Conservation (phyloP, 2,329 filamentous ascomycete species). For the Diaporthe citrichinensis region DNA sequence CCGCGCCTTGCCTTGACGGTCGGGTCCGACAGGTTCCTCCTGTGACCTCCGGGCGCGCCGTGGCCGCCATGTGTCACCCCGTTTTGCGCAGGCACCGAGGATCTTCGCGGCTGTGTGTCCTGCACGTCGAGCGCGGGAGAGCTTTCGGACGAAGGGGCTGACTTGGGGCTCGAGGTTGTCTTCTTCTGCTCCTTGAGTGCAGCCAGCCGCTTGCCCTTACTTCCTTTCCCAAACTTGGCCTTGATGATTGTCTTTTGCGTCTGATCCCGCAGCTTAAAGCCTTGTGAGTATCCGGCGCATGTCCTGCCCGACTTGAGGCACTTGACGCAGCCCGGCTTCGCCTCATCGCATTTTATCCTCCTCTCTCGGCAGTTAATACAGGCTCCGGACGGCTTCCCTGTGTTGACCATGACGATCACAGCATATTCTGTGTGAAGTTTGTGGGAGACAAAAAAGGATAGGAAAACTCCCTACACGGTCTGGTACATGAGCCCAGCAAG, state of each 20-base stretch:
- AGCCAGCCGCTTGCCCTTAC: neutral
- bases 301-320: slow-evolving; percentile 35
- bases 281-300: slow-evolving; percentile 36
- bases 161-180: slow-evolving; percentile 1
- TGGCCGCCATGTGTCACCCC: neutral
- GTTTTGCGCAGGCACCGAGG: neutral
- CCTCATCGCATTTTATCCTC: slow-evolving; percentile 40
- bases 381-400: slow-evolving; percentile 34
- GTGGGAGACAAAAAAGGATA: neutral
- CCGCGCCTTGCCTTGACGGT: neutral
- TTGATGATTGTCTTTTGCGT: slow-evolving; percentile 37
- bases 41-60: neutral
- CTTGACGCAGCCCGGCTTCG: slow-evolving; percentile 39
- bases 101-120: neutral
- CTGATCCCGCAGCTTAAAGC: slow-evolving; percentile 32
- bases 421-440: neutral
- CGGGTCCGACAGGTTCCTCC: slow-evolving; percentile 16
- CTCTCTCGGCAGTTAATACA: slow-evolving; percentile 39
- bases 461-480: neutral
- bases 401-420: slow-evolving; percentile 34
- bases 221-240: slow-evolving; percentile 28
- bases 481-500: neutral
- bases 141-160: neutral
- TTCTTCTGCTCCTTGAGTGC: slow-evolving; percentile 15
- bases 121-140: neutral